These are phyloP conservation scores for Rubia yunnanensis DNA, from an alignment of 257 asterid species.

Conservation along the genomic window DNA sequence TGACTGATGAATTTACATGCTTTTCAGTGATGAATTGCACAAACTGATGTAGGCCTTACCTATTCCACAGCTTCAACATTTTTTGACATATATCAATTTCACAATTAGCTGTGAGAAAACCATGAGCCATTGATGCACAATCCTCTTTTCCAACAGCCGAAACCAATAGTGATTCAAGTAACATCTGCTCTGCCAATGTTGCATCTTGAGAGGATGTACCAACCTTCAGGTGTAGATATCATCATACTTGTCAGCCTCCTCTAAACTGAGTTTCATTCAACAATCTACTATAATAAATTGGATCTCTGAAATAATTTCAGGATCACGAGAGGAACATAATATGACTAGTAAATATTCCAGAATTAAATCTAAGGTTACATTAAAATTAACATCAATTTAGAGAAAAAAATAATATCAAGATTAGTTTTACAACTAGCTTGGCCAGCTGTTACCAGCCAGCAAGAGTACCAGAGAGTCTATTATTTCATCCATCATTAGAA, in stretches of 20 bases:
- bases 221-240: constrained; percentile 38
- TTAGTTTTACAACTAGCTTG: neutral
- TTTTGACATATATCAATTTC: constrained; percentile 54
- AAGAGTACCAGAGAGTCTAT: no score
- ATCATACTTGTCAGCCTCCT: neutral
- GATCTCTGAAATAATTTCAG: neutral
- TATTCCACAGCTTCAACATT: constrained; percentile 43
- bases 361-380: neutral
- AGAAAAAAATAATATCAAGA: neutral
- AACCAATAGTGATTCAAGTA: constrained; percentile 48
- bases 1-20: neutral
- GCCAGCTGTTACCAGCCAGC: neutral
- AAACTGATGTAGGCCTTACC: constrained; percentile 30
- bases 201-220: constrained; percentile 31
- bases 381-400: neutral
- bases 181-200: constrained; percentile 30
- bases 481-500: neutral
- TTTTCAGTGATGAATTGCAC: neutral
- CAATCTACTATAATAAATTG: neutral
- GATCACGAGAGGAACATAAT: neutral
- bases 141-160: constrained; percentile 49
- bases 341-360: neutral
- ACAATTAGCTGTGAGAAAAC: constrained; percentile 54
- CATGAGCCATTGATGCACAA: constrained; percentile 35
- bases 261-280: neutral